Percentiles rank a stretch among this genome's conserved stretches.
Evolutionary conservation across 129 eudicot species (phyloP).

Genomic region (Centaurea solstitialis): DNA sequence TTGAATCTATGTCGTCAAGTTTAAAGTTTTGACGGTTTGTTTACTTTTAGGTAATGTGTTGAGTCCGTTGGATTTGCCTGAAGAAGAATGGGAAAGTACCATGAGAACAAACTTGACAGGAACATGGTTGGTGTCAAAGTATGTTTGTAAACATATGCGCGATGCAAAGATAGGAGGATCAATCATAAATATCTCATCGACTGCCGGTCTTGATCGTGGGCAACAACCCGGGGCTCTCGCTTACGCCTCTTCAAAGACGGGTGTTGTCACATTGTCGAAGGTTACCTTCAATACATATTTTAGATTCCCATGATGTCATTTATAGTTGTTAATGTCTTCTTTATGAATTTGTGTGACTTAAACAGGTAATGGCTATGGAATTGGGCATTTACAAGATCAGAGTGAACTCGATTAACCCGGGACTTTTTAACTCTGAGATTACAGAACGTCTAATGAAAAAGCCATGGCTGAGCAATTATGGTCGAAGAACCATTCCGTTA

Average conservation of each 20-base stretch:
- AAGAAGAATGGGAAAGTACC: constrained; percentile 67
- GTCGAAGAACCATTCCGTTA: constrained; percentile 12
- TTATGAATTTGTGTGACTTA: not conserved
- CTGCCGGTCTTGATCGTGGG: constrained; percentile 76
- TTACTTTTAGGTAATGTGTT: constrained; percentile 46
- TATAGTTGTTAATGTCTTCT: not conserved
- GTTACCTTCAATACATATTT: not conserved
- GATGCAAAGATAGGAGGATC: constrained; percentile 72
- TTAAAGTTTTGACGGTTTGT: not conserved
- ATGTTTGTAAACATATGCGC: constrained; percentile 66
- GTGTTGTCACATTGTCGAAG: constrained; percentile 50
- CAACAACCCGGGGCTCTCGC: constrained; percentile 63
- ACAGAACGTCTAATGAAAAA: constrained; percentile 3
- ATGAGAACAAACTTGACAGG: constrained; percentile 65
- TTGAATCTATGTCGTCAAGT: too few relatives aligned
- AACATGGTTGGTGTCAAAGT: constrained; percentile 48
- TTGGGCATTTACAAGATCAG: constrained; percentile 2
- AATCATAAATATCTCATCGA: constrained; percentile 65
- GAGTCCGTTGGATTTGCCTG: constrained; percentile 53
- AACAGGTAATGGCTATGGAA: constrained; percentile 31
- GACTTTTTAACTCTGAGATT: constrained; percentile 24
- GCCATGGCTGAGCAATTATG: constrained; percentile 15
- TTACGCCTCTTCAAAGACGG: constrained; percentile 66
- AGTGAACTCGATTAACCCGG: constrained; percentile 16
- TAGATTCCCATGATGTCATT: not conserved